Evolutionary conservation across 2,329 filamentous ascomycete species (phyloP), one percentile per base, ranked within the genome.

Genomic region (Fusarium buharicum): DNA sequence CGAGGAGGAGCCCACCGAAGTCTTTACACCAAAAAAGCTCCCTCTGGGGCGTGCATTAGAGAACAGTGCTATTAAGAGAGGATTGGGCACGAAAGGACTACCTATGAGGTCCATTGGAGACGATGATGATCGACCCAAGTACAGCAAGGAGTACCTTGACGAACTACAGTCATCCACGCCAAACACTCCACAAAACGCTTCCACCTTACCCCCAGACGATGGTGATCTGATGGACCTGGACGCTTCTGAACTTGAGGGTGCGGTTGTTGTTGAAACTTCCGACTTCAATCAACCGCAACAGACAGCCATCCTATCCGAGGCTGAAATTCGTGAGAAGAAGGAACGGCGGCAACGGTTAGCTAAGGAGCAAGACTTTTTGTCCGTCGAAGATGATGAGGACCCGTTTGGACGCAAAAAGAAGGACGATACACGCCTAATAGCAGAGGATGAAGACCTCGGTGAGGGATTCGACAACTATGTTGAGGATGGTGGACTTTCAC

Each of bases 401-500:
- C 76, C 51, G 6, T 65, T 63, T 17, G 59, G 63, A 3, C 76
- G 64, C 16, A 86, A 86, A 63, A 86, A 88, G 68, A 86, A 90
- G 64, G 84, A 86, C 30, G 84, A 93, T 59, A 90, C 90, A 6
- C 85, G 94, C 2, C 83, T 98, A 2, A 84, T 93, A 6, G 85
- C 84, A 37, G 93, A 97, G 30, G 94, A 98, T 68, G 94, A 98
- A 73, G 92, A 98, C 70, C 84, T 97, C 0, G 91, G 91, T 33
- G 95, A 98, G 77, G 93, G 93, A 0, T 98, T 96, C 68, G 94
- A 98, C 58, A 90, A 94, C 50, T 97, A 91, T 69, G 91, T 95
- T 9, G 91, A 95, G 36, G 92, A 97, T 72, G 92, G 91, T 9
- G 86, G 86, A 8, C 85, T 97, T 10, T 86, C 91, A 1, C 81